Evolutionary conservation across 2,329 filamentous ascomycete species (phyloP).

Genomic region (Metarhizium album): DNA sequence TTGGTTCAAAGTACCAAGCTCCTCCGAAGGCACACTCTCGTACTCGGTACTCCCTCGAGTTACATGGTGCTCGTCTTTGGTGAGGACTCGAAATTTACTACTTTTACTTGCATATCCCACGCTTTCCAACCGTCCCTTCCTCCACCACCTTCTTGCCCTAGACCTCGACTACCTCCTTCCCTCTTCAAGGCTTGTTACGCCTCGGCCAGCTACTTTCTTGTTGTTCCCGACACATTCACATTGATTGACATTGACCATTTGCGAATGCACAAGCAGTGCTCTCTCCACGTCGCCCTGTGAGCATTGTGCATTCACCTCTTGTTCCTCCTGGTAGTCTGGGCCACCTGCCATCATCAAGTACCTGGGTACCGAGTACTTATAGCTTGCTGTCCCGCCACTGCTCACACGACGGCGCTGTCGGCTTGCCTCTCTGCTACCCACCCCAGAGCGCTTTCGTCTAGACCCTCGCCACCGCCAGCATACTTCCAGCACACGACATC

Average conservation of each 20-base stretch:
- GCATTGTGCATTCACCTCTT: neutral
- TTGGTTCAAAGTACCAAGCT: neutral
- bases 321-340: neutral
- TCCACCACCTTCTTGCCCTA: neutral
- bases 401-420: neutral
- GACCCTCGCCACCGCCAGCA: neutral
- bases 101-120: constrained; percentile 7
- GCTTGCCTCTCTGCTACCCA: too few relatives aligned
- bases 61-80: neutral
- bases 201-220: neutral
- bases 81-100: neutral
- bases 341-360: too few relatives aligned
- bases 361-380: too few relatives aligned
- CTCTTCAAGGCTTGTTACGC: neutral
- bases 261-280: neutral
- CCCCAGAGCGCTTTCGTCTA: neutral
- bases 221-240: neutral
- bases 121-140: constrained; percentile 2
- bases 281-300: neutral
- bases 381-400: too few relatives aligned
- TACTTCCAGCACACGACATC: neutral
- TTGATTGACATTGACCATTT: too few relatives aligned
- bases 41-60: neutral
- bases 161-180: neutral
- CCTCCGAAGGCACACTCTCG: neutral